Conservation (phyloP, 495 filamentous ascomycete species). For the Margaritispora aquatica region DNA sequence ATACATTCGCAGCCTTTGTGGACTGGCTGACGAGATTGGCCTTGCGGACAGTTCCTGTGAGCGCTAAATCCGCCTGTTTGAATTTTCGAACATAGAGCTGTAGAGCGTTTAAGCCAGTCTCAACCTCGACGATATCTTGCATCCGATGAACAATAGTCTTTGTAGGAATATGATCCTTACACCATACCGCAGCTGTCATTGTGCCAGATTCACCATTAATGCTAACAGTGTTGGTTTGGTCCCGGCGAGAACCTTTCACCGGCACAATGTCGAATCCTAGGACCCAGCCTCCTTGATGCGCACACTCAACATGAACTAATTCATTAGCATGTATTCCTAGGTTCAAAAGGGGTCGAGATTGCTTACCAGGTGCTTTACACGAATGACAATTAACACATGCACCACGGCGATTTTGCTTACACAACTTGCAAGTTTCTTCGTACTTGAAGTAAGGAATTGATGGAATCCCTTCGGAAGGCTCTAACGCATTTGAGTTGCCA, state of each 20-base stretch:
- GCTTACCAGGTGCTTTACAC: constrained; percentile 55
- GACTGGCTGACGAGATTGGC: constrained; percentile 38
- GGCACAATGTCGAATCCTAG: constrained; percentile 89
- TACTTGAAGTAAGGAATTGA: constrained; percentile 63
- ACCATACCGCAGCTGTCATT: constrained; percentile 78
- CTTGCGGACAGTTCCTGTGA: constrained; percentile 89
- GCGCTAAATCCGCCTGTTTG: constrained; percentile 86
- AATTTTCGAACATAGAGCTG: constrained; percentile 81
- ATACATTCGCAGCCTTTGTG: constrained; percentile 18
- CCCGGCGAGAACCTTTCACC: constrained; percentile 78
- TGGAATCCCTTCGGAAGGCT: constrained; percentile 81
- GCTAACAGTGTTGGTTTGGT: constrained; percentile 64
- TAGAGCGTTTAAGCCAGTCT: constrained; percentile 61
- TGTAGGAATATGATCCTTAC: constrained; percentile 70
- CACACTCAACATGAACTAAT: constrained; percentile 84
- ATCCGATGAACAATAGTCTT: constrained; percentile 70
- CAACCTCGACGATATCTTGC: constrained; percentile 58
- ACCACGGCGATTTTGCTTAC: constrained; percentile 56
- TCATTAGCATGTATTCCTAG: constrained; percentile 25
- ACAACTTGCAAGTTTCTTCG: constrained; percentile 77
- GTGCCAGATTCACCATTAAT: constrained; percentile 71
- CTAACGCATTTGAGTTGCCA: constrained; percentile 70
- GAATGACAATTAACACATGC: constrained; percentile 78
- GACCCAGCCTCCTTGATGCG: constrained; percentile 71
- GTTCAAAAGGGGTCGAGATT: not conserved